phyloP scores from a whole-genome alignment of 768 basidiomycete species.

The Cystofilobasidium macerans region DNA sequence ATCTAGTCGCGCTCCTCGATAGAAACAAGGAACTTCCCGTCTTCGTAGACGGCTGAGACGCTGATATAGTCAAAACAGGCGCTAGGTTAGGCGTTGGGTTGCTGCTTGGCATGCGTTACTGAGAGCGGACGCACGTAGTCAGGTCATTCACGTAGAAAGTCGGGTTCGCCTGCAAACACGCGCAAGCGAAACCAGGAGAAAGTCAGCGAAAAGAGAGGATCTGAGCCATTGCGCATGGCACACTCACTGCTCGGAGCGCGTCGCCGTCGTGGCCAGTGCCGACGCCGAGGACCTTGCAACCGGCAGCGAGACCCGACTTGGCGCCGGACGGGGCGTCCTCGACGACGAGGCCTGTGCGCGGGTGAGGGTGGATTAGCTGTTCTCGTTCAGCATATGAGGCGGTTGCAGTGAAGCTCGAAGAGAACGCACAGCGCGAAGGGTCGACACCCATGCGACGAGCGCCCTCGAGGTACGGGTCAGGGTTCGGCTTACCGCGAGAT shows the following conservation, averaged over 20 bases:
- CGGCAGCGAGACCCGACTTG: conserved; percentile 60
- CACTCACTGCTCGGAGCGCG: conserved; percentile 7
- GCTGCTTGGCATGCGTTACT: neutral
- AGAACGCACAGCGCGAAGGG: conserved; percentile 6
- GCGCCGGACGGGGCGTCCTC: conserved; percentile 84
- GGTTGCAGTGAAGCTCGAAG: too few species aligned
- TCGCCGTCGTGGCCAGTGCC: conserved; percentile 56
- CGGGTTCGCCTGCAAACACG: neutral
- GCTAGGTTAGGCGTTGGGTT: neutral
- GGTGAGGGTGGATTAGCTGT: neutral
- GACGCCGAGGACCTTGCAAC: conserved; percentile 64
- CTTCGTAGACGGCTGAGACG: conserved; percentile 6
- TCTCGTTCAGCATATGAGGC: too few species aligned
- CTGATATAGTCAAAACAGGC: neutral
- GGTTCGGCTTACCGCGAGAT: conserved; percentile 15
- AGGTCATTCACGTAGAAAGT: conserved; percentile 13
- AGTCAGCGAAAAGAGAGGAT: too few species aligned
- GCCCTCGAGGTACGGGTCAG: conserved; percentile 21
- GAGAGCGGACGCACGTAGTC: neutral
- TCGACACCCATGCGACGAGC: conserved; percentile 4
- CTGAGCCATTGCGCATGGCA: neutral
- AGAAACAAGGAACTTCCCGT: conserved; percentile 1
- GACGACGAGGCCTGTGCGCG: conserved; percentile 58
- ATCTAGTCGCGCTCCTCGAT: conserved; percentile 13
- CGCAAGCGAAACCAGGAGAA: neutral